These are phyloP conservation scores for Perkinsus marinus DNA, from an alignment of 169 alveolate genomes.

Conservation along the genomic window DNA sequence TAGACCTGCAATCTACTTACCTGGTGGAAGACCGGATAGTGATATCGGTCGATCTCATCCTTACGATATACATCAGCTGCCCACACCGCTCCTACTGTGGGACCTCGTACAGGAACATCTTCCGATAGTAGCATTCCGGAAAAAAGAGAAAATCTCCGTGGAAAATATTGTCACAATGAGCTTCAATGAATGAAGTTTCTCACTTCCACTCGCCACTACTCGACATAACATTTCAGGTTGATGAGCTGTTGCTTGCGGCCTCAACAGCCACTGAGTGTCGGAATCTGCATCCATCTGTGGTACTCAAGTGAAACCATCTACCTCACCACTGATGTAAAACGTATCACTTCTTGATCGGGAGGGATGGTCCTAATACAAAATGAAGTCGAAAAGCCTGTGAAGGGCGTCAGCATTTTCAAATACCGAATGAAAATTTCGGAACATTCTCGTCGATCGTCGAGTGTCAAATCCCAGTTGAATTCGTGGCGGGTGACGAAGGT, in stretches of 20 bases:
- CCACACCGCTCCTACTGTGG: neutral
- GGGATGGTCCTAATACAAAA: neutral
- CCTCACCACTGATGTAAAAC: neutral
- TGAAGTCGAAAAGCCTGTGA: neutral
- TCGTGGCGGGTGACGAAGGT: no score
- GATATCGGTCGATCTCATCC: constrained; percentile 63
- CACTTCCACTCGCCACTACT: constrained; percentile 24
- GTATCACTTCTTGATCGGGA: neutral
- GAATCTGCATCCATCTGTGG: neutral
- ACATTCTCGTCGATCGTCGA: no score
- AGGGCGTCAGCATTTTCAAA: no score
- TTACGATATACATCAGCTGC: constrained; percentile 60
- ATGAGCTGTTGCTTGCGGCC: constrained; percentile 65
- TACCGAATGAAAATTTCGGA: no score
- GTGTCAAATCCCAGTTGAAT: no score
- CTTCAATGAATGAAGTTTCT: no score
- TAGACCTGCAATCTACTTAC: neutral
- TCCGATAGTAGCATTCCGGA: neutral
- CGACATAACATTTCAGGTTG: constrained; percentile 38
- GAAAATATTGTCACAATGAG: neutral
- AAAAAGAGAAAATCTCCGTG: neutral
- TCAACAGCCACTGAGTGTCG: constrained; percentile 9
- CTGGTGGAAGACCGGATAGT: constrained; percentile 66
- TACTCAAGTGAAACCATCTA: neutral
- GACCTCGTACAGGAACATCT: constrained; percentile 1